phyloP scores from a whole-genome alignment of 306 rosid genomes.

The Cicer chorassanicum region DNA sequence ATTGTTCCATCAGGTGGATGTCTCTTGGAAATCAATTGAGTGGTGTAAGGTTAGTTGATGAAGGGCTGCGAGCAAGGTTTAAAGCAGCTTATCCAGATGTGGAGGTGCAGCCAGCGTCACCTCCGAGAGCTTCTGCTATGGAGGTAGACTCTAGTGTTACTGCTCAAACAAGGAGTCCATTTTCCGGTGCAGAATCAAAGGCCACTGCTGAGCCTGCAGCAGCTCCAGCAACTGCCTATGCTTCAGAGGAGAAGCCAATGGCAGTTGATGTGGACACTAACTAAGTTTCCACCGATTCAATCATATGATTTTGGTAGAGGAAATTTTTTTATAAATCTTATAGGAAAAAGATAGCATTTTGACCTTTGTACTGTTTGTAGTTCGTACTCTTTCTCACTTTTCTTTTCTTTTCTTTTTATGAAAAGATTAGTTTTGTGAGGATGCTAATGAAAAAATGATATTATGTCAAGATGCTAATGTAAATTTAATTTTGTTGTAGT shows the following conservation, averaged over 20 bases:
- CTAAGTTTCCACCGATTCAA: conserved; percentile 43
- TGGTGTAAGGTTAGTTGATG: conserved; percentile 91
- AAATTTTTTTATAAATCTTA: conserved; percentile 22
- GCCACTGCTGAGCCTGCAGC: conserved; percentile 56
- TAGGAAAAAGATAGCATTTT: conserved; percentile 34
- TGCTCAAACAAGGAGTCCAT: conserved; percentile 67
- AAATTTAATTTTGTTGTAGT: conserved; percentile 29
- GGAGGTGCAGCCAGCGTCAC: conserved; percentile 93
- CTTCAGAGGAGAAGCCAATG: conserved; percentile 65
- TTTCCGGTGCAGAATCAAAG: conserved; percentile 57
- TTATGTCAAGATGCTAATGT: conserved; percentile 29
- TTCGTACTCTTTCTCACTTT: conserved; percentile 6
- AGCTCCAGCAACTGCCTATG: conserved; percentile 54
- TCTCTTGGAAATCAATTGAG: conserved; percentile 92
- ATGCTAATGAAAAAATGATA: conserved; percentile 4
- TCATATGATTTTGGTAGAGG: conserved; percentile 36
- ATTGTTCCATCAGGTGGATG: conserved; percentile 79
- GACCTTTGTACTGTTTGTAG: conserved; percentile 14
- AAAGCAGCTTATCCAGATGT: conserved; percentile 98
- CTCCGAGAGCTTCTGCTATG: conserved; percentile 84
- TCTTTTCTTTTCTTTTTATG: not conserved
- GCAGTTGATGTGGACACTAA: conserved; percentile 58
- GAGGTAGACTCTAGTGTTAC: conserved; percentile 65
- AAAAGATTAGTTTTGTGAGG: conserved; percentile 22
- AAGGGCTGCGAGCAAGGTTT: conserved; percentile 92